These are phyloP conservation scores for Rubus parviflorus DNA, from an alignment of 306 rosid species.

Conservation along the genomic window DNA sequence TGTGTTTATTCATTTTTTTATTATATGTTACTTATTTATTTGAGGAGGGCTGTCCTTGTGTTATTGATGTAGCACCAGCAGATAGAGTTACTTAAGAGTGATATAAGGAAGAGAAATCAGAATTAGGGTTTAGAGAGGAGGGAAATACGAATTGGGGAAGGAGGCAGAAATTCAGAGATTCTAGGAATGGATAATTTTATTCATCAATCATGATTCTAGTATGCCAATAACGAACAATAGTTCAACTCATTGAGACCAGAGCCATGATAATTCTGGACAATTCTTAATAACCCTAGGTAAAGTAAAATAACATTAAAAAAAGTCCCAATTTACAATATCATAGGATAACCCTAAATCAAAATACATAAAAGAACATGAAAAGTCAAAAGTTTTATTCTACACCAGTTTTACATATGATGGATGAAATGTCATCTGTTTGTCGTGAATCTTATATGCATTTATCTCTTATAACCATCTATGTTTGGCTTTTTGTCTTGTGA, in stretches of 20 bases:
- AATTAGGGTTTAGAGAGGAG: background rate
- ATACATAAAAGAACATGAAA: background rate
- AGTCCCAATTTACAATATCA: background rate
- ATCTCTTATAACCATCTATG: background rate
- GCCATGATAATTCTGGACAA: background rate
- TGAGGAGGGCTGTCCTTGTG: background rate
- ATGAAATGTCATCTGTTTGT: slow-evolving; percentile 1
- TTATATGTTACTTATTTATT: background rate
- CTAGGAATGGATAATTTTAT: background rate
- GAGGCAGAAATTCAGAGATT: background rate
- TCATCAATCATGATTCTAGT: background rate
- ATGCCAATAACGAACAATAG: background rate
- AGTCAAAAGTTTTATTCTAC: background rate
- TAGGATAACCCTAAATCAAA: background rate
- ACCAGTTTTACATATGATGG: background rate
- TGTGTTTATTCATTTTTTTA: background rate
- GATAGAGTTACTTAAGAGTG: too few relatives aligned
- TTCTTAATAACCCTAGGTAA: background rate
- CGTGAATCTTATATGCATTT: background rate
- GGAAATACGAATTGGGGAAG: background rate
- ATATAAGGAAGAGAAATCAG: too few relatives aligned
- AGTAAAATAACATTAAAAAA: background rate
- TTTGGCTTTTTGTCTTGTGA: background rate
- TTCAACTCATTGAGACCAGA: background rate
- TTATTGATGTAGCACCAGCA: background rate